phyloP scores from a whole-genome alignment of 495 filamentous ascomycete genomes.

The Evernia prunastri region DNA sequence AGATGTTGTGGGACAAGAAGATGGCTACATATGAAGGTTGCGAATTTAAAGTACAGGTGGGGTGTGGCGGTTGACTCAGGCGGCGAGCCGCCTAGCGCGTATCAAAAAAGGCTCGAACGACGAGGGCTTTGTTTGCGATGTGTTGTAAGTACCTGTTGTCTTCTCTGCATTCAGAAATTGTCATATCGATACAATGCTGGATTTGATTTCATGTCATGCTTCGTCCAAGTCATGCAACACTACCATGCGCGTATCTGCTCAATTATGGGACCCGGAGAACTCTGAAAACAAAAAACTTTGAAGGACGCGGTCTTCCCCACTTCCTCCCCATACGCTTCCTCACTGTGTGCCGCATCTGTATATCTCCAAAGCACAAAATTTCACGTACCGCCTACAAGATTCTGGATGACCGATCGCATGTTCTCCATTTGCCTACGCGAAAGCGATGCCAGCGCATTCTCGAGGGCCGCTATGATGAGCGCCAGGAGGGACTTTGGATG shows the following conservation, averaged over 20 bases:
- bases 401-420: constrained; percentile 22
- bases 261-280: neutral
- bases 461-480: constrained; percentile 9
- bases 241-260: neutral
- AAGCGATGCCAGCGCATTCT: constrained; percentile 9
- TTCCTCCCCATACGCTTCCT: constrained; percentile 5
- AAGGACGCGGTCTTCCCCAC: neutral
- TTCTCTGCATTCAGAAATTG: neutral
- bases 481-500: constrained; percentile 30
- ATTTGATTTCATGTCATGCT: neutral
- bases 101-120: too few species aligned
- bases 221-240: neutral
- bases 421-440: constrained; percentile 20
- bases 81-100: neutral
- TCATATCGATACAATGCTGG: neutral
- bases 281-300: neutral
- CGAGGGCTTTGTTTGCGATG: neutral
- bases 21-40: neutral
- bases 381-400: constrained; percentile 9
- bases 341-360: constrained; percentile 10
- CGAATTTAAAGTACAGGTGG: too few species aligned
- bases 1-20: neutral
- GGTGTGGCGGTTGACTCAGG: constrained; percentile 6
- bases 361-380: constrained; percentile 9
- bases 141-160: neutral